Base-by-base conservation (phyloP, 225 moss, liverwort and hornwort genomes). In the Physcomitrium patens region DNA sequence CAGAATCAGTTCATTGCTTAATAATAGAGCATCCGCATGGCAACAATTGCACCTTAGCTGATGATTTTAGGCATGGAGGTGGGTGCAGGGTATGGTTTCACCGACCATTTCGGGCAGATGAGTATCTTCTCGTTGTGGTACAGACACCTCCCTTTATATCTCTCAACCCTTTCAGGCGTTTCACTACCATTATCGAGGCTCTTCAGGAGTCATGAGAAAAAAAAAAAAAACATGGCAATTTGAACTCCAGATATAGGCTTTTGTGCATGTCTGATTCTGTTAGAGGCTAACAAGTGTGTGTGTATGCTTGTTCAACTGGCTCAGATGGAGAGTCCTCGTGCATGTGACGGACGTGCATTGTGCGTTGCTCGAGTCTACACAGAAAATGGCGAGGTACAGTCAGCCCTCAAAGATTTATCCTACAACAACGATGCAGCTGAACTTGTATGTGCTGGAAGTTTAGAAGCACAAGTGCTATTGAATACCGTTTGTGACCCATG, bases 11-110 rank as follows among this genome's bases (percentile, higher is more conserved):
- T 22, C 23, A 65, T 65, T 14, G 27, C 64, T 53, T 51, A 17
- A 31, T 45, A 49, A 16, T 47, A 58, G 27, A 72, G 22, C 54
- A 6, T 41, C 44, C 47, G 72, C 24, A 19, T 26, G 26, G 23
- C 28, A 44, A 13, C 10, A 67, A 10, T 26, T 60, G 26, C 15
- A 19, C 23, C 47, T 56, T 11, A 22, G 46, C 46, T 61, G 65
- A 45, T 65, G 63, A 53, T n/a, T 65, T 70, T 63, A 20, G 66
- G 66, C 49, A 31, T 76, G 72, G 57, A 43, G 50, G 26, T 68
- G 75, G 17, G 60, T 81, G 59, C 83, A 94, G 94, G 78, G 80
- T 92, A 68, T 92, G 94, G 94, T 94, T 90, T 80, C 92, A 94
- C 68, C 50, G 75, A 44, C 78, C 87, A 16, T 85, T 92, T 60